A percentile compares a stretch with the other conserved stretches of the same genome.
Conservation (phyloP, 331 rosid genomes). For the Saraca asoca region DNA sequence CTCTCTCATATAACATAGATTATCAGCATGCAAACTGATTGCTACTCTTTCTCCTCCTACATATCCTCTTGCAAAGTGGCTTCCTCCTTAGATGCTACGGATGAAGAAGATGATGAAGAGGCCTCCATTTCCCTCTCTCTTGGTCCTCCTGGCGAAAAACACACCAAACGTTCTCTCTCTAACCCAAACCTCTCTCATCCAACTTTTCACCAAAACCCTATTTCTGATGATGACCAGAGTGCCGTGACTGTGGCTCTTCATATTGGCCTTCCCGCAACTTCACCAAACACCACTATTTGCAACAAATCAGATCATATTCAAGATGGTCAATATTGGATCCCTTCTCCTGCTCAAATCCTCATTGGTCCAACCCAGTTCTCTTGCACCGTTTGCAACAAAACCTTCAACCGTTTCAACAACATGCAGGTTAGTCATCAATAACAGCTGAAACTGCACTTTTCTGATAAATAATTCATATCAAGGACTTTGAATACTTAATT, state of each 20-base stretch:
- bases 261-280: slow-evolving; percentile 62
- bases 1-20: too few relatives aligned
- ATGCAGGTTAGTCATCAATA: slow-evolving; percentile 72
- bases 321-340: slow-evolving; percentile 85
- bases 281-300: neutral
- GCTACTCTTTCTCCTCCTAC: too few relatives aligned
- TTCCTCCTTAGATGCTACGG: too few relatives aligned
- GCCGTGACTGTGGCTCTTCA: slow-evolving; percentile 81
- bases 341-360: slow-evolving; percentile 87
- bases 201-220: slow-evolving; percentile 43
- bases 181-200: neutral
- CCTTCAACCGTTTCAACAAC: slow-evolving; percentile 93
- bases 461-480: too few relatives aligned
- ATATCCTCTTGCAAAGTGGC: too few relatives aligned
- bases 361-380: slow-evolving; percentile 97
- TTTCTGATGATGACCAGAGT: slow-evolving; percentile 28
- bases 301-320: slow-evolving; percentile 26
- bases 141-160: slow-evolving; percentile 68
- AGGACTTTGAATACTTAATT: too few relatives aligned
- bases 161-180: slow-evolving; percentile 13
- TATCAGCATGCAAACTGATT: too few relatives aligned
- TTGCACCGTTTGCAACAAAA: slow-evolving; percentile 86
- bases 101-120: slow-evolving; percentile 51
- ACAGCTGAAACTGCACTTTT: too few relatives aligned
- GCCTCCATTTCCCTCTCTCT: slow-evolving; percentile 80